phyloP scores from a whole-genome alignment of 2,329 filamentous ascomycete species.

The Colletotrichum simmondsii region DNA sequence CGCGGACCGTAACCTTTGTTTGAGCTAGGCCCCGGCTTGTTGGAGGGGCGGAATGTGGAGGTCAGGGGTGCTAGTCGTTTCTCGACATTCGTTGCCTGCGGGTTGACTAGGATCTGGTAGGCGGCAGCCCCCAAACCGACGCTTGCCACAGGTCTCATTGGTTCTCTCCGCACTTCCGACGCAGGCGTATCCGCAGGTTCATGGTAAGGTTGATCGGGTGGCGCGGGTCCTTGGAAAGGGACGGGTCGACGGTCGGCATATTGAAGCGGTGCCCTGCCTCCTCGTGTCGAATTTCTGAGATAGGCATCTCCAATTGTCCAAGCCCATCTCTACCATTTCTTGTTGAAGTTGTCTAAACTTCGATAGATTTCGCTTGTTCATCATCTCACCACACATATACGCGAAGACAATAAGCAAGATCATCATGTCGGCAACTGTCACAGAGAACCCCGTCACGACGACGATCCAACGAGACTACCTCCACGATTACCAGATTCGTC shows the following conservation, averaged over 20 bases:
- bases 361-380: neutral
- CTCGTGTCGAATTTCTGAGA: neutral
- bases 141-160: neutral
- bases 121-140: neutral
- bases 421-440: constrained; percentile 25
- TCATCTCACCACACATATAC: neutral
- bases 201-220: neutral
- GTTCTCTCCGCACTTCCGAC: constrained; percentile 21
- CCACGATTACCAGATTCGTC: constrained; percentile 31
- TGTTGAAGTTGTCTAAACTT: neutral
- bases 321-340: neutral
- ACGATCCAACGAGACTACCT: constrained; percentile 21
- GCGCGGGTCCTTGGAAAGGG: neutral
- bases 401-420: neutral
- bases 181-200: neutral
- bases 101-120: neutral
- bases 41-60: constrained; percentile 30
- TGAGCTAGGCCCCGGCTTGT: neutral
- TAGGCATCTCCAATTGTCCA: neutral
- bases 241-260: constrained; percentile 26
- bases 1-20: neutral
- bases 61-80: constrained; percentile 3
- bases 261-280: constrained; percentile 15
- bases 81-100: neutral
- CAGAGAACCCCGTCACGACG: constrained; percentile 22